phyloP scores from a whole-genome alignment of 768 basidiomycete genomes.

The Naganishia friedmannii region DNA sequence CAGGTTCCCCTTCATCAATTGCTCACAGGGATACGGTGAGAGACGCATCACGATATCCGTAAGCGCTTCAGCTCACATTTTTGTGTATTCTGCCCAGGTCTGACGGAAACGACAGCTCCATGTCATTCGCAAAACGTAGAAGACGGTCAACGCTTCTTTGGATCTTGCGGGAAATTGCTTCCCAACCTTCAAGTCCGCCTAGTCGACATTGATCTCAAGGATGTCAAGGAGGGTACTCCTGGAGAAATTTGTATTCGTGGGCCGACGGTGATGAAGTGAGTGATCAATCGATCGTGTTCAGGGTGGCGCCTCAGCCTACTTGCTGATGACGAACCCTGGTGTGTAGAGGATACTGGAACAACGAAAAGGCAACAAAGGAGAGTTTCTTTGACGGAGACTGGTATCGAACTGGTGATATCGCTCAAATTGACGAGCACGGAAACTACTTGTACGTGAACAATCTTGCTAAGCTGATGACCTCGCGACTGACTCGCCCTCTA shows the following conservation, averaged over 20 bases:
- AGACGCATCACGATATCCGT: background rate
- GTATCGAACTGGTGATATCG: conserved; percentile 88
- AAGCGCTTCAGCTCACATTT: background rate
- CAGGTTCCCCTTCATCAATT: conserved; percentile 41
- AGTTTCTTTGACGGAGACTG: conserved; percentile 71
- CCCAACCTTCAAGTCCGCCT: conserved; percentile 74
- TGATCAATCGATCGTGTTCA: background rate
- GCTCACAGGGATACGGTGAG: conserved; percentile 58
- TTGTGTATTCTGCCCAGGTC: conserved; percentile 53
- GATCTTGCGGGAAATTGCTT: conserved; percentile 66
- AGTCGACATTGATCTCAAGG: conserved; percentile 61
- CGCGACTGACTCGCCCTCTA: background rate
- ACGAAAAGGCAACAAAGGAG: conserved; percentile 65
- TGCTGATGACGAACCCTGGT: background rate
- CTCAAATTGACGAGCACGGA: conserved; percentile 64
- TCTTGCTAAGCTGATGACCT: conserved; percentile 39
- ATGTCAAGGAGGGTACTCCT: conserved; percentile 58
- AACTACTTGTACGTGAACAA: conserved; percentile 69
- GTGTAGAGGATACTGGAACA: conserved; percentile 67
- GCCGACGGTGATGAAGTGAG: conserved; percentile 71
- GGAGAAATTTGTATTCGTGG: conserved; percentile 84
- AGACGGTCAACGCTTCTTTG: conserved; percentile 59
- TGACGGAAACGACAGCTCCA: conserved; percentile 81
- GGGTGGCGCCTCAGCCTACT: background rate
- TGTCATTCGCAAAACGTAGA: conserved; percentile 59